Evolutionary conservation across 202 grass and related monocot genomes (phyloP).

Genomic region (Saccharum hybrid): DNA sequence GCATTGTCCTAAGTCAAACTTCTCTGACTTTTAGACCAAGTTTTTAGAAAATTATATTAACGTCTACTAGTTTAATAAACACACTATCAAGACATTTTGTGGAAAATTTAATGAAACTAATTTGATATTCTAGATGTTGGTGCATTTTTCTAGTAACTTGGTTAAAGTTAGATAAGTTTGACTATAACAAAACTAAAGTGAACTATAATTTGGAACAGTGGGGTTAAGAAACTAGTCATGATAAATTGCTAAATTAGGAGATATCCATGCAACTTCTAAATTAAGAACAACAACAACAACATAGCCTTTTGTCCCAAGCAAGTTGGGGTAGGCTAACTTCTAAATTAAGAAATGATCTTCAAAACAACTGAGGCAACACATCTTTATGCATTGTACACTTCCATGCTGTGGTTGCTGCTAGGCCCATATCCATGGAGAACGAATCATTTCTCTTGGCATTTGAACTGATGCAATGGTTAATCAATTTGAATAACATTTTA

Average conservation of each 20-base stretch:
- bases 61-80: no score
- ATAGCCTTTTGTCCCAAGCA: no score
- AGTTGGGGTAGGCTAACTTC: neutral
- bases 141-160: neutral
- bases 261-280: neutral
- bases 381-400: neutral
- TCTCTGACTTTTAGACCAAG: neutral
- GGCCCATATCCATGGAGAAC: neutral
- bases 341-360: neutral
- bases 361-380: neutral
- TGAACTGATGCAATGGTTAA: constrained; percentile 14
- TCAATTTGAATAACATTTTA: constrained; percentile 31
- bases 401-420: neutral
- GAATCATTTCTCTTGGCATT: constrained; percentile 31
- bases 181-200: neutral
- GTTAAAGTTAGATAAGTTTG: neutral
- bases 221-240: neutral
- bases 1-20: neutral
- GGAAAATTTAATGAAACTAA: neutral
- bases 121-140: neutral
- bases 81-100: neutral
- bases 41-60: neutral
- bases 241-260: constrained; percentile 1
- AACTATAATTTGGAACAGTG: neutral
- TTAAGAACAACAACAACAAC: no score